These are phyloP conservation scores for Rugonectria rugulosa DNA, from an alignment of 2,329 filamentous ascomycete species.

Conservation along the genomic window DNA sequence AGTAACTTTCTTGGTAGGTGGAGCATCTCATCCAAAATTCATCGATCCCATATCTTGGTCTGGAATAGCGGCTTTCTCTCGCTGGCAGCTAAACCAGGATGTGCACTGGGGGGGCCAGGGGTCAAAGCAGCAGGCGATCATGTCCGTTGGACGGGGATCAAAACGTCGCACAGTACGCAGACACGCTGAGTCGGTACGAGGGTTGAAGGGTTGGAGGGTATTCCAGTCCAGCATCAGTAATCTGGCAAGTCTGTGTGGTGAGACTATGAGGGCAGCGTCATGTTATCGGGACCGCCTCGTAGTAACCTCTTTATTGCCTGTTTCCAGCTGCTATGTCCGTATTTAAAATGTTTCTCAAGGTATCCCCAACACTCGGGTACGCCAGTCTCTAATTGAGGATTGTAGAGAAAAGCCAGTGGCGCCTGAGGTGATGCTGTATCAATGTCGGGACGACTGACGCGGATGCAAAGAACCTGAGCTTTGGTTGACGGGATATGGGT, in stretches of 20 bases:
- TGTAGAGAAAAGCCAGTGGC: constrained; percentile 4
- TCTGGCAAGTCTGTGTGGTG: constrained; percentile 6
- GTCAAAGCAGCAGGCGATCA: constrained; percentile 21
- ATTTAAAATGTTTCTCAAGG: neutral
- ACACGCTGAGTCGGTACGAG: neutral
- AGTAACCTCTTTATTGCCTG: neutral
- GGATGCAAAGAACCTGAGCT: neutral
- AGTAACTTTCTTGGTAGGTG: constrained; percentile 32
- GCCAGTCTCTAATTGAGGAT: neutral
- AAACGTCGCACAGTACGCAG: neutral
- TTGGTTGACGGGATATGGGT: constrained; percentile 14
- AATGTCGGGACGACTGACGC: constrained; percentile 2
- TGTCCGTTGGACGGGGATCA: constrained; percentile 14
- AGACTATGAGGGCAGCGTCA: neutral
- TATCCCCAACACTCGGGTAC: neutral
- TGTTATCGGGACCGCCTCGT: neutral
- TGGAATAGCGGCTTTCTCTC: constrained; percentile 32
- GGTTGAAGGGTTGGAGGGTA: neutral
- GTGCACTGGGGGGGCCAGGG: constrained; percentile 3
- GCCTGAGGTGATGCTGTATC: constrained; percentile 9
- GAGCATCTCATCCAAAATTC: constrained; percentile 29
- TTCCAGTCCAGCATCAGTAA: constrained; percentile 5
- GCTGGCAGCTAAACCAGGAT: constrained; percentile 23
- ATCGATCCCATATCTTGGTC: constrained; percentile 26
- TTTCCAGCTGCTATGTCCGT: too few relatives aligned